A percentile compares a stretch with the other conserved stretches of the same genome.
phyloP scores from a whole-genome alignment of 164 flowering plant genomes.

The Chimonanthus salicifolius region DNA sequence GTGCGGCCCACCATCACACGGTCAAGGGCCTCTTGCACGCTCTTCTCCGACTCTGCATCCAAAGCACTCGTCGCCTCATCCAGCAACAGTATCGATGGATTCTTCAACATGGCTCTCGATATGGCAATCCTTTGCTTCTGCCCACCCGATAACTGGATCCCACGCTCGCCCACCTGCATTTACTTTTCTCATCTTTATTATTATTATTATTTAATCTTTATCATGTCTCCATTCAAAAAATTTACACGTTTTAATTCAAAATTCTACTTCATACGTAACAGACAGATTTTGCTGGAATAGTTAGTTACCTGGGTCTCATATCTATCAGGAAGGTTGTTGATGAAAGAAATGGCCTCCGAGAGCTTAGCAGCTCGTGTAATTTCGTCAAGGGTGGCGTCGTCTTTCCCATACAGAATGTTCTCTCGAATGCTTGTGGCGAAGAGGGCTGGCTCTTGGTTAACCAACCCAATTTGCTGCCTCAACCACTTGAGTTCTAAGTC shows the following conservation, averaged over 20 bases:
- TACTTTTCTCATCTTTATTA: neutral
- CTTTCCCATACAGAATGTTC: constrained; percentile 89
- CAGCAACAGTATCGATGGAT: constrained; percentile 75
- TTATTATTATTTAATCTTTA: neutral
- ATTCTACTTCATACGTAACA: too few species aligned
- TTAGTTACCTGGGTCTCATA: constrained; percentile 81
- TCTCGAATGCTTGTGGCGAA: constrained; percentile 91
- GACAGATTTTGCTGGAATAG: neutral
- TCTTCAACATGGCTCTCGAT: constrained; percentile 87
- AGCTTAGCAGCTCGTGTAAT: constrained; percentile 90
- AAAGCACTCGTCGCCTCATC: constrained; percentile 98
- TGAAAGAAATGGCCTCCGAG: constrained; percentile 81
- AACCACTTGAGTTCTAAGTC: constrained; percentile 83
- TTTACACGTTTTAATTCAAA: too few species aligned
- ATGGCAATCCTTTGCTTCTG: constrained; percentile 96
- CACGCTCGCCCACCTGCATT: constrained; percentile 90
- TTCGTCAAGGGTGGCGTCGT: constrained; percentile 74
- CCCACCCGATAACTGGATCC: constrained; percentile 91
- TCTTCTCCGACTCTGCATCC: constrained; percentile 95
- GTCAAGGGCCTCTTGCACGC: constrained; percentile 95
- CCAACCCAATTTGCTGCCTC: constrained; percentile 84
- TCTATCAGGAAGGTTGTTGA: constrained; percentile 90
- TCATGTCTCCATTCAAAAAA: neutral
- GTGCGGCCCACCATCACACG: constrained; percentile 95
- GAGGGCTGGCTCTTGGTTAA: constrained; percentile 95